Evolutionary conservation across 1,139 yeast species (phyloP), one percentile per base, ranked within the genome.

Genomic region (Yamadazyma blattariae): DNA sequence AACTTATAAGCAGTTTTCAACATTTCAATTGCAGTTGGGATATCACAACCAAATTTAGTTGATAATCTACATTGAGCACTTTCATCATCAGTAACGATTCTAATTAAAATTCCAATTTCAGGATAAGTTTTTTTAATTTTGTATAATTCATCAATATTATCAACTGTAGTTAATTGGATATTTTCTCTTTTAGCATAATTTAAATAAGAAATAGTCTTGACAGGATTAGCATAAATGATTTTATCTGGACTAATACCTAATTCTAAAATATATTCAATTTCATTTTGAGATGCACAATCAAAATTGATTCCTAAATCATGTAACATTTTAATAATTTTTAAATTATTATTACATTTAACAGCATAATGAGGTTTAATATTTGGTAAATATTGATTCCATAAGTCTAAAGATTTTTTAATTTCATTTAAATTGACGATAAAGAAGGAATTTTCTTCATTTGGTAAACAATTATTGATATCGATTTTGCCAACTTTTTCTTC

Each of bases 241-340:
- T 87, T 71, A 13, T 69, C 59, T 10, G 94, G 74, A 41, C 64
- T 64, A 38, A 82, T 77, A 11, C 90, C 92, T 42, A 81, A 57
- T 22, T 63, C 55, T 47, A 87, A 67, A 37, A 88, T 74, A 35
- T 68, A 64, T 42, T 81, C 82, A 51, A 92, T 87, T 63, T 92
- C 98, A 45, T 74, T 72, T 55, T 84, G 81, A 23, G 96, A 87
- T 11, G 97, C 97, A 65, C 98, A 92, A 59, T 92, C 98, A 56
- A 92, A 92, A 41, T 85, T 85, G 38, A 80, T 74, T 12, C 92
- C 95, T 45, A 81, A 58, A 2, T 61, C 45, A 12, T 77, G 79
- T 46, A 92, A 68, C 29, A 73, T 58, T 38, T 65, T 58, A 43
- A 92, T 59, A 13, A 92, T 79, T 40, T 67, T 65, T 7, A 64